These are phyloP conservation scores for Aspergillus latus DNA, from an alignment of 2,329 filamentous ascomycete species.

Conservation along the genomic window DNA sequence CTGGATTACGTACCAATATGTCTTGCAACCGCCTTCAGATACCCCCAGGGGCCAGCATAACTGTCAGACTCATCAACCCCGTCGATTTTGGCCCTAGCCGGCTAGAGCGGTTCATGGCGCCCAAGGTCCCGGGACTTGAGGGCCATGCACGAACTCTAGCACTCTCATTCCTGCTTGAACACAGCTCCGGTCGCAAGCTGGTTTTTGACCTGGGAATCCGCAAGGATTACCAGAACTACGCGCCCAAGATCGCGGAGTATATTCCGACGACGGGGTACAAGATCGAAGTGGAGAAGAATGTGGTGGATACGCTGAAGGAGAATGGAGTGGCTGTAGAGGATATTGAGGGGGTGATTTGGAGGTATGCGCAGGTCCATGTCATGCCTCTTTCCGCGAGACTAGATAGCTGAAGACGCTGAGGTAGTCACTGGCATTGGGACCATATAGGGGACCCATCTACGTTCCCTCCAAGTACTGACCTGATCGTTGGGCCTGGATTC, in stretches of 20 bases:
- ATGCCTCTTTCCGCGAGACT: too few species aligned
- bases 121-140: constrained; percentile 6
- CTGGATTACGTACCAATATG: not conserved
- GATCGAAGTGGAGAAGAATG: constrained; percentile 25
- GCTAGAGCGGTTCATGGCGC: constrained; percentile 10
- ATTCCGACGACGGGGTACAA: constrained; percentile 19
- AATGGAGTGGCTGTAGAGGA: constrained; percentile 17
- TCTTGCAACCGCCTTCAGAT: not conserved
- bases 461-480: constrained; percentile 26
- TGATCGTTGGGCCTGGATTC: constrained; percentile 28
- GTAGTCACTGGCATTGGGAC: constrained; percentile 32
- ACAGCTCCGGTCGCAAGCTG: constrained; percentile 8
- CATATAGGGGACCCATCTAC: constrained; percentile 28
- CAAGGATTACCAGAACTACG: constrained; percentile 31
- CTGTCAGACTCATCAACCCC: constrained; percentile 6
- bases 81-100: constrained; percentile 10
- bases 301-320: constrained; percentile 27
- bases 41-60: constrained; percentile 3
- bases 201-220: constrained; percentile 36
- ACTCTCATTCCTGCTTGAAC: constrained; percentile 9
- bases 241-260: constrained; percentile 22
- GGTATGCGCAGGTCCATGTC: not conserved
- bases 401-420: too few species aligned
- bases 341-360: constrained; percentile 30
- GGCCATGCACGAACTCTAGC: constrained; percentile 3